Evolutionary conservation across 2,329 filamentous ascomycete species (phyloP).

Genomic region (Microsporum ferrugineum): DNA sequence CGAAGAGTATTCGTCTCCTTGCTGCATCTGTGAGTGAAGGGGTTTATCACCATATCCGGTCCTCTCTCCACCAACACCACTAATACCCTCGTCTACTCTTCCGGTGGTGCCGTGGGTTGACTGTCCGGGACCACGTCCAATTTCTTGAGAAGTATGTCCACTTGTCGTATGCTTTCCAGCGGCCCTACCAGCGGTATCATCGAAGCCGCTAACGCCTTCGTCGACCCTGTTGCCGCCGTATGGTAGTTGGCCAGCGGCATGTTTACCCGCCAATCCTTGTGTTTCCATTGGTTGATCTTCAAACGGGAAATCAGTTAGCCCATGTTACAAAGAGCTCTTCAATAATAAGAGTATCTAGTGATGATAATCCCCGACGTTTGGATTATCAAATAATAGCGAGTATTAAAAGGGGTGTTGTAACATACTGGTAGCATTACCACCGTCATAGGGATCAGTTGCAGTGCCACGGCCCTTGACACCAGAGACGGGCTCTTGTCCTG

Average conservation of each 20-base stretch:
- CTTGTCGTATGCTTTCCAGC: background rate
- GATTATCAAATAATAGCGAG: no score
- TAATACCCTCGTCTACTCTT: background rate
- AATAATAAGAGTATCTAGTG: background rate
- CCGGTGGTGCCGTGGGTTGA: background rate
- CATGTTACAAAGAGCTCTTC: background rate
- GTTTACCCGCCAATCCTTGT: background rate
- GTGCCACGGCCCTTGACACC: conserved; percentile 57
- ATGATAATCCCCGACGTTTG: no score
- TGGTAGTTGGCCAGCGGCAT: background rate
- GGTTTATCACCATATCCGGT: background rate
- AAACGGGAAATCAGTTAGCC: background rate
- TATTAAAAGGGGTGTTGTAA: background rate
- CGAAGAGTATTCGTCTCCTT: background rate
- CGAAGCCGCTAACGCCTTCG: background rate
- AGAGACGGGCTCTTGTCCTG: conserved; percentile 56
- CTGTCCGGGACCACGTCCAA: background rate
- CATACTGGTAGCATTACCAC: conserved; percentile 58
- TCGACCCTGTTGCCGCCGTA: background rate
- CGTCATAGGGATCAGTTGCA: conserved; percentile 63
- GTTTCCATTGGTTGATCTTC: background rate
- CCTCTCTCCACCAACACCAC: background rate
- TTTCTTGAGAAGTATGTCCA: background rate
- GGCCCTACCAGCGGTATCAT: background rate
- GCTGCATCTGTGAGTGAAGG: background rate